Base-by-base conservation (phyloP, 257 asterid genomes). In the Paraleonurus japonicus region DNA sequence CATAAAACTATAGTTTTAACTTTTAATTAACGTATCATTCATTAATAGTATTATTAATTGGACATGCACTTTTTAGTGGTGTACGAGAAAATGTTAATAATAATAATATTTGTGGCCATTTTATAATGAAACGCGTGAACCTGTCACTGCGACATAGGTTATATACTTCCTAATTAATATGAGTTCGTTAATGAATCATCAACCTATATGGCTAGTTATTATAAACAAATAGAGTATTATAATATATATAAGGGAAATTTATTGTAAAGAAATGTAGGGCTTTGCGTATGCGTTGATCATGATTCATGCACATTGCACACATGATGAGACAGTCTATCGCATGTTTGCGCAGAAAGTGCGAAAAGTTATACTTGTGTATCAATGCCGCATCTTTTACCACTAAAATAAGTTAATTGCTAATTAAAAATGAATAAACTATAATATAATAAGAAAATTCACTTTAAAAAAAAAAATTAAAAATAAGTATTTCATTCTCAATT, bases 331-430 rank as follows among this genome's bases (percentile, higher is more conserved):
- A 48, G 35, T 32, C n/a, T n/a, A 16, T 50, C 61, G 27, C 51
- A 41, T 69, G 70, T 48, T 23, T 13, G 41, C 48, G 77, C 80
- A 79, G 75, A 79, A 79, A 75, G 77, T 48, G 71, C 66, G 35
- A 35, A 32, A 1, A 6, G 3, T 3, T 39, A 15, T 39, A 27
- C 55, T 13, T 61, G 19, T 32, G 17, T 62, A 11, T 64, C 24
- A 63, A 35, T 63, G 28, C 39, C 32, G 26, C 19, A 7, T 33
- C 10, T 61, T n/a, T 61, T 16, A 45, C 60, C 60, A 53, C 60
- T 53, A 50, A 50, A 50, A 16, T 45, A 17, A 50, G 26, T 53
- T n/a, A n/a, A n/a, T n/a, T 8, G 13, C 60, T 8, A 53, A 53
- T 51, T 51, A 51, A 7, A 19, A 53, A 53, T 53, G 0, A 43